Base-by-base conservation (phyloP, 306 rosid species). In the Coriaria nepalensis region DNA sequence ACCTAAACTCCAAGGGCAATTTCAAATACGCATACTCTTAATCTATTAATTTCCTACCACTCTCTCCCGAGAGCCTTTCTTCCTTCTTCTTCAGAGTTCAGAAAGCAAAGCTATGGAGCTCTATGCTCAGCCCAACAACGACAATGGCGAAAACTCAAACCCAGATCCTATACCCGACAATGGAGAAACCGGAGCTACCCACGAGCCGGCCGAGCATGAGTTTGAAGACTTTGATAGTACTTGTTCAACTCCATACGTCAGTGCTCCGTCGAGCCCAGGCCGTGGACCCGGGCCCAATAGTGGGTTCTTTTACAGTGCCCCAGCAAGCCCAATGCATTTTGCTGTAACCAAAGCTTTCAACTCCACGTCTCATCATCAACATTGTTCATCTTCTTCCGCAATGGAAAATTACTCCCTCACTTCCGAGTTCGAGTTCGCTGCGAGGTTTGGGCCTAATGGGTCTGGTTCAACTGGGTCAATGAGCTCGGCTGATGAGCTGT, bases 211-310 rank as follows among this genome's bases (percentile, higher is more conserved):
- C 35, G 60, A 61, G 13, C 52, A 40, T n/a, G 9, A 59, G 6
- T 67, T 60, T 6, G 93, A 86, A 6, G 94, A 86, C 63, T 15
- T 67, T 0, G 96, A 92, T 36, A 92, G 98, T 56, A 73, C 62
- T 15, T 92, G 94, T 46, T 92, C 98, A 35, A 92, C 96, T 6
- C 98, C 98, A 8, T 92, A 79, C 67, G 94, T 92, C 7, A 82
- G 96, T 39, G 96, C 96, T 0, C 94, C 98, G 7, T 92, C 98
- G 2, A 92, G 99, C 42, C 99, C 96, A 5, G 94, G 93, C 37
- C 83, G 87, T 0, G 76, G 71, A 7, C 68, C 78, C 6, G 60
- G 53, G 4, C 9, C 67, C 29, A 20, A 1, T 20, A 20, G 29
- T 6, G 93, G 94, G 4, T 82, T 86, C 45, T 86, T 68, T 64